phyloP scores from a whole-genome alignment of 768 basidiomycete species.

The Suillus tomentosus region DNA sequence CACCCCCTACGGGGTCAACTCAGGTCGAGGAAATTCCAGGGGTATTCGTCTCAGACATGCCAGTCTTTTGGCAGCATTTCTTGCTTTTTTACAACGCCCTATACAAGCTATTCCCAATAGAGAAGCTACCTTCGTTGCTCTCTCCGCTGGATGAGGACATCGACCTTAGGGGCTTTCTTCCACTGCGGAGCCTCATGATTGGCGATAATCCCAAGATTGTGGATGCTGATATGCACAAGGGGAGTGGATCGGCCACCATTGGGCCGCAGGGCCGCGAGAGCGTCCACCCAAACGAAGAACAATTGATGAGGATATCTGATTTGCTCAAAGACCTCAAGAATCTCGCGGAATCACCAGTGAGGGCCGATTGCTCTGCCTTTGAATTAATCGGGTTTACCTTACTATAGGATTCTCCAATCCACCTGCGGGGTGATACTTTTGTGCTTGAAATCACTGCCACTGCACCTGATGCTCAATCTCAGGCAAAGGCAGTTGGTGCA shows the following conservation, averaged over 20 bases:
- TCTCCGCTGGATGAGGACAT: constrained; percentile 85
- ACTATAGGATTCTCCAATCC: constrained; percentile 28
- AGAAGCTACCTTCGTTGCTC: constrained; percentile 56
- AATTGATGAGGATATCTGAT: constrained; percentile 91
- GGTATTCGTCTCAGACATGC: constrained; percentile 33
- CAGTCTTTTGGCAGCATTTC: constrained; percentile 75
- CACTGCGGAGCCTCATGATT: constrained; percentile 65
- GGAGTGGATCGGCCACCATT: constrained; percentile 24
- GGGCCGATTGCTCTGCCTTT: constrained; percentile 20
- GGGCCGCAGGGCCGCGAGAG: constrained; percentile 39
- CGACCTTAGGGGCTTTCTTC: constrained; percentile 86
- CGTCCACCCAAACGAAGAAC: constrained; percentile 92
- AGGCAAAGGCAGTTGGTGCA: neutral
- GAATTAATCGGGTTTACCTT: constrained; percentile 17
- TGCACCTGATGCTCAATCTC: neutral
- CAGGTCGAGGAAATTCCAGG: constrained; percentile 12
- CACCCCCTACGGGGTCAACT: constrained; percentile 32
- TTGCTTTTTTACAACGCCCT: constrained; percentile 65
- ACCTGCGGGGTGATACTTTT: constrained; percentile 26
- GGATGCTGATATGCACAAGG: constrained; percentile 16
- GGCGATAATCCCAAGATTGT: constrained; percentile 27
- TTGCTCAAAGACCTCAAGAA: constrained; percentile 69
- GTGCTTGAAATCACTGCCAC: neutral
- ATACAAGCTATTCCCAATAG: constrained; percentile 65
- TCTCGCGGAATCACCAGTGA: constrained; percentile 61